Evolutionary conservation across 1,139 yeast genomes (phyloP), one percentile per base, ranked within the genome.

Genomic region (Wickerhamomyces sp.): DNA sequence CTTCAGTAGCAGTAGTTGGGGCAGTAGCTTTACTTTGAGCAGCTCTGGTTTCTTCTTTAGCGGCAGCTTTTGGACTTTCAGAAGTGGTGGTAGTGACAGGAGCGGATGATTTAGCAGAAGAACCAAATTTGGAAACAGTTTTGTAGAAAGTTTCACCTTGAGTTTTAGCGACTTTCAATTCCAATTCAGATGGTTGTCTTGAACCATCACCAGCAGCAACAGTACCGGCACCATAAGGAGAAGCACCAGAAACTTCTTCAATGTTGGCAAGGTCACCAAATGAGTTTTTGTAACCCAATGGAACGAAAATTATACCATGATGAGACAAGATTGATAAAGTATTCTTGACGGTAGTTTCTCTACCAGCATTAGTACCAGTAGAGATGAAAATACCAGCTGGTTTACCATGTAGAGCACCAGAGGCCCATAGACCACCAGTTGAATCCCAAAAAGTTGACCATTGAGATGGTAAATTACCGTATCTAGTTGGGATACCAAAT

Each of bases 151-250:
- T 62, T 54, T 69, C 65, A 66, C 87, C 88, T 67, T 81, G 88
- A 50, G 65, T 67, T 47, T 59, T 61, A 42, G 82, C 90, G 53
- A 85, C 60, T 55, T 76, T 75, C 60, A 77, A 69, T 70, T 86
- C 95, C 50, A 82, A 70, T 45, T 72, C 76, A 48, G 78, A 58
- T 47, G 91, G 86, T 60, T 71, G 72, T 73, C 94, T 80, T 15
- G 88, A 79, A 55, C 95, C 95, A 60, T 84, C 91, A 45, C 76
- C 72, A 55, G 82, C 89, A 34, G 95, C 90, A 58, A 76, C 73
- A 47, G 88, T 72, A 60, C 94, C 94, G 43, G 95, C 88, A 67
- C 95, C 95, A 89, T 90, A 86, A 46, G 95, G 79, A 47, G 90
- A 81, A 52, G 84, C 84, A 61, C 95, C 95, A 63, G 84, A 93